Evolutionary conservation across 768 basidiomycete genomes (phyloP).

Genomic region (Mycena maculata): DNA sequence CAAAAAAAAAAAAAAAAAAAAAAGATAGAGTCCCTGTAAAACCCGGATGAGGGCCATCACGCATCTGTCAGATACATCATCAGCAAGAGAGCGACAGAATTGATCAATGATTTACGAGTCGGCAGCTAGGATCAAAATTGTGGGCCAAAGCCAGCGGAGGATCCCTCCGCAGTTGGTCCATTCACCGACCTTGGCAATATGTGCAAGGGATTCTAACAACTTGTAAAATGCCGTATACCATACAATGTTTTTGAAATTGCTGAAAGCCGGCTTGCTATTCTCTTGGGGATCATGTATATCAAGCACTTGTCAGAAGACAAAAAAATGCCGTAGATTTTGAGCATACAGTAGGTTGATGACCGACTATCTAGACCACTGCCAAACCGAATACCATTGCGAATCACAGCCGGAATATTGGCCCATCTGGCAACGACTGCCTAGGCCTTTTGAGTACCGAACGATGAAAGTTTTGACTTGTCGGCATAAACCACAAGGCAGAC

Average conservation of each 20-base stretch:
- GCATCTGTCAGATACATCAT: constrained; percentile 40
- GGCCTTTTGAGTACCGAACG: constrained; percentile 32
- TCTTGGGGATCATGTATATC: constrained; percentile 41
- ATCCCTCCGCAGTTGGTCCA: constrained; percentile 41
- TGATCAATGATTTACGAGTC: constrained; percentile 52
- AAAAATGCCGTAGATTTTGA: not conserved
- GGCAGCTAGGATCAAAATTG: too few relatives aligned
- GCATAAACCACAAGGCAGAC: constrained; percentile 35
- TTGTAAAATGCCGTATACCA: too few relatives aligned
- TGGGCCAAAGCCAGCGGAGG: constrained; percentile 47
- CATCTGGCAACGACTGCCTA: constrained; percentile 31
- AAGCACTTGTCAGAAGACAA: not conserved
- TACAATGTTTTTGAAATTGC: too few relatives aligned
- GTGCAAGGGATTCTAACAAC: too few relatives aligned
- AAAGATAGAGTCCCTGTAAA: constrained; percentile 37
- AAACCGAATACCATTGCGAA: constrained; percentile 29
- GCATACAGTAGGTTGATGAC: constrained; percentile 31
- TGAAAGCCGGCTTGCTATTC: constrained; percentile 44
- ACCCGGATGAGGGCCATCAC: constrained; percentile 53
- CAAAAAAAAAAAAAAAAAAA: too few relatives aligned
- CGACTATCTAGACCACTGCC: constrained; percentile 36
- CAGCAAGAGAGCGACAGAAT: not conserved
- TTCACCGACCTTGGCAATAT: constrained; percentile 37
- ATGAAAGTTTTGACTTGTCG: constrained; percentile 36
- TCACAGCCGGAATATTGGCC: constrained; percentile 26